These are phyloP conservation scores for Puccinia horiana DNA, from an alignment of 1,284 basidiomycete species.

Conservation along the genomic window DNA sequence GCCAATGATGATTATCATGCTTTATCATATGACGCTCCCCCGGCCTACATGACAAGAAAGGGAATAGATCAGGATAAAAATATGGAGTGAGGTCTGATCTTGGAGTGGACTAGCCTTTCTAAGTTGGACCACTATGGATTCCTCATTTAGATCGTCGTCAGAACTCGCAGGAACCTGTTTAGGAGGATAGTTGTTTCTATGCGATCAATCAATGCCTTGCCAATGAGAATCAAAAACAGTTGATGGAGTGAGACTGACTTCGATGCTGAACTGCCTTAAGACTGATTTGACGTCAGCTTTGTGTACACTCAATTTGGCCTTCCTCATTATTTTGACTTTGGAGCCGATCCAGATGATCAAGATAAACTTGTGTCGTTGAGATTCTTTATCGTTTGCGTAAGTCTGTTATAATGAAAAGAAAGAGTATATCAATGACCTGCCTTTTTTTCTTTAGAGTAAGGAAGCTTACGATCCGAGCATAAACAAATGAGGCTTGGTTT, in stretches of 20 bases:
- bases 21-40: slow-evolving; percentile 49
- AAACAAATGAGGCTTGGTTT: slow-evolving; percentile 75
- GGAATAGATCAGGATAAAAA: neutral
- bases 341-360: slow-evolving; percentile 86
- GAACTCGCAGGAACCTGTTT: slow-evolving; percentile 70
- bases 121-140: slow-evolving; percentile 70
- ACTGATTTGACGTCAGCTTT: slow-evolving; percentile 78
- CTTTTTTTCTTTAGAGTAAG: too few relatives aligned
- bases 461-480: slow-evolving; percentile 67
- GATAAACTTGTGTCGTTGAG: slow-evolving; percentile 72
- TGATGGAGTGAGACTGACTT: slow-evolving; percentile 57
- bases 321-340: slow-evolving; percentile 81
- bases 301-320: slow-evolving; percentile 85
- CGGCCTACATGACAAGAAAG: slow-evolving; percentile 19
- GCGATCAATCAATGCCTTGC: neutral
- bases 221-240: neutral
- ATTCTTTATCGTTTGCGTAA: slow-evolving; percentile 63
- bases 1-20: neutral
- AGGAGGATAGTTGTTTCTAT: neutral
- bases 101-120: slow-evolving; percentile 66
- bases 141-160: slow-evolving; percentile 77
- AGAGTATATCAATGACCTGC: too few relatives aligned
- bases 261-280: slow-evolving; percentile 76
- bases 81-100: neutral
- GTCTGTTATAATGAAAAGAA: slow-evolving; percentile 66